Conservation (phyloP, 2,329 filamentous ascomycete genomes). For the Fusarium sp. region DNA sequence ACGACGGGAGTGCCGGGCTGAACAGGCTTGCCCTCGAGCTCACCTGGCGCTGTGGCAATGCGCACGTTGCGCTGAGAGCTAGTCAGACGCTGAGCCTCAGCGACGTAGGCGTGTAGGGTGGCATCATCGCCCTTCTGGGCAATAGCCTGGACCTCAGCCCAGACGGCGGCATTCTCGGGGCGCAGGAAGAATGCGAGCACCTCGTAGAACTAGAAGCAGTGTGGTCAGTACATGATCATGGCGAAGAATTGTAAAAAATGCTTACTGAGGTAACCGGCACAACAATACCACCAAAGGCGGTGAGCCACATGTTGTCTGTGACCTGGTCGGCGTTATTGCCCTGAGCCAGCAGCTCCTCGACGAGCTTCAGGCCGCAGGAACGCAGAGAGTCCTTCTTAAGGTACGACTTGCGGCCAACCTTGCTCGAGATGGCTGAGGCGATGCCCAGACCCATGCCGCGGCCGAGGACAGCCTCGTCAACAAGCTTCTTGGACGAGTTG, state of each 20-base stretch:
- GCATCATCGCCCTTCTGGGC: conserved; percentile 51
- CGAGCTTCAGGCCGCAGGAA: conserved; percentile 54
- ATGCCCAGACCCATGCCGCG: conserved; percentile 50
- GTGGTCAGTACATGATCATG: neutral
- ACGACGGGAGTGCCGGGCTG: conserved; percentile 56
- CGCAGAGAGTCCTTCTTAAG: conserved; percentile 53
- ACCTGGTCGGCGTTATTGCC: conserved; percentile 50
- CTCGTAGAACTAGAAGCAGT: conserved; percentile 55
- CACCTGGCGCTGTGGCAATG: conserved; percentile 47
- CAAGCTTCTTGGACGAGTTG: conserved; percentile 53
- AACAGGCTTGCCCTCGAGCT: conserved; percentile 54
- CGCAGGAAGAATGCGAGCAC: conserved; percentile 57
- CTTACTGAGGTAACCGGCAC: conserved; percentile 54
- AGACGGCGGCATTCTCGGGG: conserved; percentile 54
- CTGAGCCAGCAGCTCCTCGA: conserved; percentile 52
- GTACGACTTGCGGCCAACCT: conserved; percentile 44
- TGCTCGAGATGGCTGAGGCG: conserved; percentile 43
- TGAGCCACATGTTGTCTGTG: conserved; percentile 53
- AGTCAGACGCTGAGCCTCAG: conserved; percentile 56
- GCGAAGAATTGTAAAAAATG: neutral
- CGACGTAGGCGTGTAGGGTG: conserved; percentile 52
- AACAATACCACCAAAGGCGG: conserved; percentile 56
- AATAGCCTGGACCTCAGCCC: conserved; percentile 56
- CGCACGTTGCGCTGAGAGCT: conserved; percentile 55
- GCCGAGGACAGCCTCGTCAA: conserved; percentile 51